Conservation (phyloP, 1,284 basidiomycete species). For the Puccinia polysora region DNA sequence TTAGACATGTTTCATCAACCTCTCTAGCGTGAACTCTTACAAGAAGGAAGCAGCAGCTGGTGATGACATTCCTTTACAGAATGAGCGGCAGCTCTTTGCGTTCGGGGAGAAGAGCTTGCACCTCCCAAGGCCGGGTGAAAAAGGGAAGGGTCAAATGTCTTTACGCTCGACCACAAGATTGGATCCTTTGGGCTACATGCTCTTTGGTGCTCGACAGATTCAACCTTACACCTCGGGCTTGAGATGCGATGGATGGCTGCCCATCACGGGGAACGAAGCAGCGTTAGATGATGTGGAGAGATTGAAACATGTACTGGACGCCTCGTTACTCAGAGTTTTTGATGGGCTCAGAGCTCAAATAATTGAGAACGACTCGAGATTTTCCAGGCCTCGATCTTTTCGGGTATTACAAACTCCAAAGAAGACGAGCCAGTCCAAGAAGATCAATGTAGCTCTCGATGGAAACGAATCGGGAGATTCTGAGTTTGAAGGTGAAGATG, state of each 20-base stretch:
- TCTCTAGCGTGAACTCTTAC: slow-evolving; percentile 40
- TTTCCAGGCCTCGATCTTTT: not conserved
- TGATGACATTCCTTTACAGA: slow-evolving; percentile 42
- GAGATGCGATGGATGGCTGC: slow-evolving; percentile 86
- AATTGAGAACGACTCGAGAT: slow-evolving; percentile 8
- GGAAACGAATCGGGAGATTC: not conserved
- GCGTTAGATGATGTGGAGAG: slow-evolving; percentile 76
- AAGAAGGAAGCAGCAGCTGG: slow-evolving; percentile 43
- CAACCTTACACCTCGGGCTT: slow-evolving; percentile 53
- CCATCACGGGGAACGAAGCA: slow-evolving; percentile 70
- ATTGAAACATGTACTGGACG: slow-evolving; percentile 76
- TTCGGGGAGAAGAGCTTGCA: slow-evolving; percentile 68
- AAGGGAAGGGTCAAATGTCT: slow-evolving; percentile 42
- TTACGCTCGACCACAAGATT: slow-evolving; percentile 57
- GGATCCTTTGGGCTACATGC: slow-evolving; percentile 82
- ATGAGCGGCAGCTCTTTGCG: slow-evolving; percentile 70
- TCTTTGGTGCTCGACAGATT: slow-evolving; percentile 83
- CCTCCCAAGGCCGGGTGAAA: slow-evolving; percentile 30
- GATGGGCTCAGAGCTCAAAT: slow-evolving; percentile 63
- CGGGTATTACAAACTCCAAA: not conserved
- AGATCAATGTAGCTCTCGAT: not conserved
- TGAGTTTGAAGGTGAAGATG: slow-evolving; percentile 27
- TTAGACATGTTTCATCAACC: slow-evolving; percentile 37
- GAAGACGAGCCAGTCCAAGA: not conserved
- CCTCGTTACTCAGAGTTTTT: slow-evolving; percentile 82